A percentile compares a stretch with the other conserved stretches of the same genome.
Conservation (phyloP, 2,329 filamentous ascomycete species). For the Ophiostoma sp. region DNA sequence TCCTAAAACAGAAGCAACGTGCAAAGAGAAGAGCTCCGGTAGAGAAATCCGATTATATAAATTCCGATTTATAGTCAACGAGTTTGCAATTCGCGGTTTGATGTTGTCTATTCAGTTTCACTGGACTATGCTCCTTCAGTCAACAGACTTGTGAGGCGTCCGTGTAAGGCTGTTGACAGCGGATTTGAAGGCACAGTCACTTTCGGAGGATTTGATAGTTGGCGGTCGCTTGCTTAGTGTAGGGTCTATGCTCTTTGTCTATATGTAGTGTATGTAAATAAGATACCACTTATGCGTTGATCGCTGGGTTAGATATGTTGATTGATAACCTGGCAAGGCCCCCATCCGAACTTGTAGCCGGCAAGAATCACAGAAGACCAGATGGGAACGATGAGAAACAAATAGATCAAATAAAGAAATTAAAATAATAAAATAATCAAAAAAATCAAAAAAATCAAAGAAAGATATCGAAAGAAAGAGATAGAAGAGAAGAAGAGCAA, state of each 20-base stretch:
- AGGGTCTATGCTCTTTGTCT: not conserved
- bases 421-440: no score
- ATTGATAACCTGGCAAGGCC: no score
- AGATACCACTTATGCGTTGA: no score
- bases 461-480: not conserved
- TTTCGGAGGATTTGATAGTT: not conserved
- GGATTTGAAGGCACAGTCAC: not conserved
- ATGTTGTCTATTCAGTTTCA: no score
- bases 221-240: not conserved
- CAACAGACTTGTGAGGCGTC: not conserved
- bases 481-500: not conserved
- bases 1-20: not conserved
- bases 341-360: no score
- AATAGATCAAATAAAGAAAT: no score
- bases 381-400: no score
- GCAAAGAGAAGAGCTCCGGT: not conserved
- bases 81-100: not conserved
- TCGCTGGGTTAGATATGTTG: no score
- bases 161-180: not conserved
- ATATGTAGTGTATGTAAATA: no score
- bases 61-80: not conserved
- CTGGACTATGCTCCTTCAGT: not conserved
- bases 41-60: not conserved
- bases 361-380: no score
- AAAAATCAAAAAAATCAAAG: no score